Base-by-base conservation (phyloP, 2,329 filamentous ascomycete species). In the Diaporthe velutina region DNA sequence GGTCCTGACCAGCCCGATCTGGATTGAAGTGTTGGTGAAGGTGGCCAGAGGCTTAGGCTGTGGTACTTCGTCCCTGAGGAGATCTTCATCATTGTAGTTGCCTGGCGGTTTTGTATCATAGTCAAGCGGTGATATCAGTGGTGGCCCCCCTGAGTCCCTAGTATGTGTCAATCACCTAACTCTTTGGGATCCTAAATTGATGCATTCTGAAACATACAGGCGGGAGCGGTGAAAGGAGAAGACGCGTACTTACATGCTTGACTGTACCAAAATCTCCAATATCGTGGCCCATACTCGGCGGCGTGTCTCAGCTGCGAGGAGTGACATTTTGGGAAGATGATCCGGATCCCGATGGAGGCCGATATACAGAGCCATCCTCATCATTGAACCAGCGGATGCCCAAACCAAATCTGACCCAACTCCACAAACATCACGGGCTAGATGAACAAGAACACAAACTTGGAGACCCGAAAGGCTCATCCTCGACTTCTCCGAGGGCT, bases 251-350 rank as follows among this genome's bases (percentile, higher is more conserved):
- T 25, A 60, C 50, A 90, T 75, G 57, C 87, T 87, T 1, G 86
- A 82, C 40, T 87, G 86, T 0, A 89, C 74, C 0, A 80, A 77
- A 0, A 90, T 67, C 77, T 90, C 89, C 0, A 89, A 77, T 25
- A 89, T 84, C 0, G 88, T 88, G 57, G 87, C 87, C 88, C 88
- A 90, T 3, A 90, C 75, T 12, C 89, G 82, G 7, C 88, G 82
- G 2, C 87, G 84, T 80, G 89, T 86, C 79, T 90, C 88, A 1
- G 83, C 80, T 0, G 81, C 80, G 52, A 86, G 83, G 1, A 77
- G 75, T 0, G 81, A 79, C 2, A 80, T 82, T 19, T 80, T 80
- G 0, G 84, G 81, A 0, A 89, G 78, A 3, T 81, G 79, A 0
- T 78, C 75, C 0, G 89, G 87, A 70, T 90, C 88, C 66, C 85